These are phyloP conservation scores for Withania somnifera DNA, from an alignment of 305 asterid species.

Conservation along the genomic window DNA sequence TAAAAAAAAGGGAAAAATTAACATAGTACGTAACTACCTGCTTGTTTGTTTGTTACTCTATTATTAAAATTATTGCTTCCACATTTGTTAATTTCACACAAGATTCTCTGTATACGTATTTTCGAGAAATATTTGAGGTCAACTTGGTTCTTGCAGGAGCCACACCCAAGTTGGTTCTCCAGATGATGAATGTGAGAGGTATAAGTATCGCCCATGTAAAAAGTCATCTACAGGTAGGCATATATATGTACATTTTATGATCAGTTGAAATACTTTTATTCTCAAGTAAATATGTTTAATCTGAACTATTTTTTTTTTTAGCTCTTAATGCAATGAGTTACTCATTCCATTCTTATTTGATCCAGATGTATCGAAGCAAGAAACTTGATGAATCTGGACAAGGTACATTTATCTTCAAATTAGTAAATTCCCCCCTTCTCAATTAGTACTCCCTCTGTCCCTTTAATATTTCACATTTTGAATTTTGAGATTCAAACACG, in stretches of 20 bases:
- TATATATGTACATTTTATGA: background rate
- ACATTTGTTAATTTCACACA: too few relatives aligned
- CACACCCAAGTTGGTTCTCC: slow-evolving; percentile 90
- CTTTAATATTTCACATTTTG: too few relatives aligned
- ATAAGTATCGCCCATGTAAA: slow-evolving; percentile 88
- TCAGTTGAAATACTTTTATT: background rate
- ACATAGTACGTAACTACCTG: too few relatives aligned
- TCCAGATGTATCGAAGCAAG: slow-evolving; percentile 87
- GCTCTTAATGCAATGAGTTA: background rate
- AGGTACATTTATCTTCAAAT: slow-evolving; percentile 27
- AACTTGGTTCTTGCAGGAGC: slow-evolving; percentile 43
- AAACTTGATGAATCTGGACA: slow-evolving; percentile 80
- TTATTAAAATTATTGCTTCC: too few relatives aligned
- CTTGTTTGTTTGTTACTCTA: too few relatives aligned
- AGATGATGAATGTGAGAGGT: slow-evolving; percentile 78
- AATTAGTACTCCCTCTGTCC: too few relatives aligned
- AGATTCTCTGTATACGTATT: too few relatives aligned
- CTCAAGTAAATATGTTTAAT: background rate
- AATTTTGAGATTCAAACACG: too few relatives aligned
- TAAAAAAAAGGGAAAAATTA: too few relatives aligned
- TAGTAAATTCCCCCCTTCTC: background rate
- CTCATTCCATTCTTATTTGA: too few relatives aligned
- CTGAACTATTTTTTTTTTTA: background rate
- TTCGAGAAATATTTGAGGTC: background rate
- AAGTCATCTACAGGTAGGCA: slow-evolving; percentile 78